Evolutionary conservation across 257 asterid species (phyloP).

Genomic region (Gynochthodes officinalis): DNA sequence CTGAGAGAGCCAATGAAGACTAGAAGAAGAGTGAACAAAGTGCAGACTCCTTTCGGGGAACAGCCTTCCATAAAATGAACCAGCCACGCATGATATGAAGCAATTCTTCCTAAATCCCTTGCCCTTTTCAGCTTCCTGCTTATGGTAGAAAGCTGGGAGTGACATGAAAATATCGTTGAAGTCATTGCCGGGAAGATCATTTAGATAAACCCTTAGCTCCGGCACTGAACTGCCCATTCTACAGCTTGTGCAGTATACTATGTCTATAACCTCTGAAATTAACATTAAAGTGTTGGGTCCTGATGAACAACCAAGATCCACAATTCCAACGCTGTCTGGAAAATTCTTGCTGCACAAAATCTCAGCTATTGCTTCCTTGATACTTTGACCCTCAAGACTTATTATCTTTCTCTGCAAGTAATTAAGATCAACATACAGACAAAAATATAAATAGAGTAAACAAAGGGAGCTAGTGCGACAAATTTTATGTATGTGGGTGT

Average conservation of each 20-base stretch:
- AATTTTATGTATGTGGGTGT: too few species aligned
- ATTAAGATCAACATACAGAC: too few species aligned
- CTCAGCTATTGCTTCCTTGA: slow-evolving; percentile 42
- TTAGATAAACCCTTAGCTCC: slow-evolving; percentile 50
- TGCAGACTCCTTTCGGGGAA: slow-evolving; percentile 48
- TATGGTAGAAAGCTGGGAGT: slow-evolving; percentile 46
- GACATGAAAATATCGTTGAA: slow-evolving; percentile 47
- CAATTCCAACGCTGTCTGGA: slow-evolving; percentile 49
- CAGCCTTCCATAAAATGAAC: slow-evolving; percentile 63
- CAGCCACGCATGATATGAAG: slow-evolving; percentile 45
- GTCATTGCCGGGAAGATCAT: slow-evolving; percentile 74
- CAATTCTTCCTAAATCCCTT: slow-evolving; percentile 25
- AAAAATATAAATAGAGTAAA: too few species aligned
- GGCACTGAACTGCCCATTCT: slow-evolving; percentile 29
- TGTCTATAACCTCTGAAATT: slow-evolving; percentile 29
- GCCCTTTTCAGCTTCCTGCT: slow-evolving; percentile 27
- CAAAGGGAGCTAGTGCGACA: too few species aligned
- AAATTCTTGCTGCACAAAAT: slow-evolving; percentile 16
- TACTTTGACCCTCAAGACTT: slow-evolving; percentile 22
- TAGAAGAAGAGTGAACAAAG: slow-evolving; percentile 63
- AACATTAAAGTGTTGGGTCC: slow-evolving; percentile 58
- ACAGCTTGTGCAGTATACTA: slow-evolving; percentile 2
- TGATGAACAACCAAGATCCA: slow-evolving; percentile 71
- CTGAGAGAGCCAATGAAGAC: slow-evolving; percentile 85
- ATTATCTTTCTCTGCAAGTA: slow-evolving; percentile 60